Conservation (phyloP, 495 filamentous ascomycete species). For the Podospora appendiculata region DNA sequence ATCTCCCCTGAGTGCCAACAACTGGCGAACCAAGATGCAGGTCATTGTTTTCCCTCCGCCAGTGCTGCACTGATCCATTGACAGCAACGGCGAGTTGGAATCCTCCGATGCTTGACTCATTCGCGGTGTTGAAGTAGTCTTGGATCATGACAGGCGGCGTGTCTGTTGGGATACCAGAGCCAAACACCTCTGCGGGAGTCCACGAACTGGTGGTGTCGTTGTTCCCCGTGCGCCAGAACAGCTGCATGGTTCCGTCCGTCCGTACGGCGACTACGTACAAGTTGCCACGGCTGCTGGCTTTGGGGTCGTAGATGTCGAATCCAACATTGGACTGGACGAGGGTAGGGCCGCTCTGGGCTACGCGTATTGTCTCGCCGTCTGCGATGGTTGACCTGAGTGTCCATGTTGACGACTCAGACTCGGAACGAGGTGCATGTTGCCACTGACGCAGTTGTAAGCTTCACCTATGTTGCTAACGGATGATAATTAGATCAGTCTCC, state of each 20-base stretch:
- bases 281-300: conserved; percentile 1
- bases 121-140: conserved; percentile 6
- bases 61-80: conserved; percentile 15
- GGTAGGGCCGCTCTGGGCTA: conserved; percentile 9
- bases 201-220: neutral
- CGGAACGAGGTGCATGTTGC: conserved; percentile 2
- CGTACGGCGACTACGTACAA: conserved; percentile 13
- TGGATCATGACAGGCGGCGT: conserved; percentile 14
- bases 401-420: conserved; percentile 4
- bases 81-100: conserved; percentile 11
- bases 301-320: conserved; percentile 5
- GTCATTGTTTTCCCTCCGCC: conserved; percentile 4
- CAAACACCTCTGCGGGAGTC: conserved; percentile 11
- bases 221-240: conserved; percentile 7
- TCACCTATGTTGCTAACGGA: neutral
- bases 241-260: conserved; percentile 8
- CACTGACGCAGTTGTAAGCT: conserved; percentile 1
- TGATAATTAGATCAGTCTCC: neutral
- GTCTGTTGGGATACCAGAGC: conserved; percentile 1
- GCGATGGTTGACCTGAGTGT: conserved; percentile 4
- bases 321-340: conserved; percentile 14
- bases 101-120: conserved; percentile 8
- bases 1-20: conserved; percentile 5
- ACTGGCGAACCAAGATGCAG: neutral
- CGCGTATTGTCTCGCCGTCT: neutral